Evolutionary conservation across 208 protist species (phyloP).

Genomic region (Leishmania mexicana): DNA sequence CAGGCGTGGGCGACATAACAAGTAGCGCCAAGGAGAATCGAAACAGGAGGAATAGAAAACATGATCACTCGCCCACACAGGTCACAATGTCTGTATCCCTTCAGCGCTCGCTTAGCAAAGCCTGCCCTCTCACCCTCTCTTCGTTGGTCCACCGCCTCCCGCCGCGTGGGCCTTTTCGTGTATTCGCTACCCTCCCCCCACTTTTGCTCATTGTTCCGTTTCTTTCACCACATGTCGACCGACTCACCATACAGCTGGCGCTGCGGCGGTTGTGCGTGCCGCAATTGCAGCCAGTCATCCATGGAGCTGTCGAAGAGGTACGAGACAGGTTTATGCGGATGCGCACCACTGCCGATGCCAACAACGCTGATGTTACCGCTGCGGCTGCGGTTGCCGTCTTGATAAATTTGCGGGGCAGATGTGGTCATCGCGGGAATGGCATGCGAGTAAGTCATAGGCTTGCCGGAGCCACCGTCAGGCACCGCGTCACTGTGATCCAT

Average conservation of each 20-base stretch:
- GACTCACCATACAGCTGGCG: slow-evolving; percentile 15
- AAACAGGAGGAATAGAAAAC: neutral
- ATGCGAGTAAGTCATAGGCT: neutral
- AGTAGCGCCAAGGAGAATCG: neutral
- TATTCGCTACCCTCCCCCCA: neutral
- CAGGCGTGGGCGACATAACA: neutral
- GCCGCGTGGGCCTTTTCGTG: neutral
- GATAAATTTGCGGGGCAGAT: neutral
- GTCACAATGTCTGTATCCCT: neutral
- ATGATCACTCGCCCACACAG: neutral
- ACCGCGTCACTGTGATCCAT: neutral
- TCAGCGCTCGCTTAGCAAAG: neutral
- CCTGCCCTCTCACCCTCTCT: neutral
- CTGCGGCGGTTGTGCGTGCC: slow-evolving; percentile 9
- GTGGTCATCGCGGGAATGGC: neutral
- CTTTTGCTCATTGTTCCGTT: neutral
- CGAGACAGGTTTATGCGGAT: slow-evolving; percentile 32
- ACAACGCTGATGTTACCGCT: neutral
- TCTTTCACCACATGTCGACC: slow-evolving; percentile 16
- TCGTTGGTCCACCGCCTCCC: neutral
- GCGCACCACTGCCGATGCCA: slow-evolving; percentile 1
- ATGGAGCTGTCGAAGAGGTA: slow-evolving; percentile 36
- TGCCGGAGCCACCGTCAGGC: neutral
- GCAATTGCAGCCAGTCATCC: slow-evolving; percentile 19
- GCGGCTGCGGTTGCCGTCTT: neutral